Base-by-base conservation (phyloP, 2,329 filamentous ascomycete species). In the Ophiostoma quercus region DNA sequence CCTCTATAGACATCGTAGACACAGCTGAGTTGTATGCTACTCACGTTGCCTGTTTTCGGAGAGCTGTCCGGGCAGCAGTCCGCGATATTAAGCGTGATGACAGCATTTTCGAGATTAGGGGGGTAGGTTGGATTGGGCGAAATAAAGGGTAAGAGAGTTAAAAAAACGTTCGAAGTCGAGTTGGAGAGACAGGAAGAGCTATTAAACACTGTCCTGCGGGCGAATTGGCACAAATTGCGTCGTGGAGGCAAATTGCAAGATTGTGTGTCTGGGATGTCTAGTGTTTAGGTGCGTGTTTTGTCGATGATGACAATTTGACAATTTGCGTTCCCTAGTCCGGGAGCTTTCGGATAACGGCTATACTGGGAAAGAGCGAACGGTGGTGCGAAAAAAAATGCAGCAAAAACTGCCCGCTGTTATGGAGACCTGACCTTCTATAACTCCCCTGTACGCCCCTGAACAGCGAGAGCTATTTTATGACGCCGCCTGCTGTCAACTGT, bases 61-160 rank as follows among this genome's bases (percentile, higher is more conserved):
- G 84, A 72, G 83, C 84, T 76, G 86, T 85, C 77, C 85, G 85
- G 77, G 82, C 82, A 77, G 83, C 81, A 75, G 82, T 81, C 79
- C 85, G 83, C 74, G 84, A 82, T 84, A 88, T 83, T 83, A 87
- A 83, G 78, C 85, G 85, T 77, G 82, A 85, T 74, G 85, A 81
- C 78, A 89, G 80, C 87, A 89, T 89, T 78, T 71, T 71, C 51
- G 37, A 67, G 25, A 16, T 65, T 65, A 22, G 62, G 34, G 69
- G 66, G 62, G 60, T 12, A 51, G n/a, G 22, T 37, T 32, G 39
- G n/a, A 34, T 62, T 39, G 29, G 16, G 34, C 19, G 51, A 67
- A 11, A 65, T 43, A 34, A 41, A 9, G 66, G 32, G 29, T 7
- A 4, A 37, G n/a, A 41, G 5, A 22, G 8, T 41, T 25, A 47